phyloP scores from a whole-genome alignment of 1,139 yeast genomes.

The Candida pseudoviswanathii region DNA sequence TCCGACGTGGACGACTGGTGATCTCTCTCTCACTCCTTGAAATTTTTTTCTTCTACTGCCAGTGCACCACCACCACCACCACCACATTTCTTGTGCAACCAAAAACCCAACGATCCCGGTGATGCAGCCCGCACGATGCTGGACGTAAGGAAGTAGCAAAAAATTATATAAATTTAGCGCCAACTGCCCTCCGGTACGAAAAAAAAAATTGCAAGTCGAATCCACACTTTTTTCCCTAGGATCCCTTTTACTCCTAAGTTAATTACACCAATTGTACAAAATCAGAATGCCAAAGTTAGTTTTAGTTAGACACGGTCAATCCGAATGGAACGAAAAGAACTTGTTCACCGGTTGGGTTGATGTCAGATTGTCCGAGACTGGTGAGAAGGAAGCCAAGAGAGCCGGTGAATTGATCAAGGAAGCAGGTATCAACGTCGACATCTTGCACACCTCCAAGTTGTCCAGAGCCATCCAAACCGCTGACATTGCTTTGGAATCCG shows the following conservation, averaged over 20 bases:
- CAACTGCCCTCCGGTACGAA: slow-evolving; percentile 1
- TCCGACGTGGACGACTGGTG: slow-evolving; percentile 8
- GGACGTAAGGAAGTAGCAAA: neutral
- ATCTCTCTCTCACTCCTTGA: neutral
- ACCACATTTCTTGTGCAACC: no score
- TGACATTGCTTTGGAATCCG: slow-evolving; percentile 85
- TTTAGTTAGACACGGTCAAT: slow-evolving; percentile 96
- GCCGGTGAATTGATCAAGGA: slow-evolving; percentile 94
- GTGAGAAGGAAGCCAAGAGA: slow-evolving; percentile 86
- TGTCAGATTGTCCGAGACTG: slow-evolving; percentile 80
- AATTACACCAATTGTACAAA: neutral
- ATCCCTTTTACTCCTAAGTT: neutral
- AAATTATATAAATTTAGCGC: neutral
- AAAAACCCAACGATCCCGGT: neutral
- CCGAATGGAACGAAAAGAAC: slow-evolving; percentile 98
- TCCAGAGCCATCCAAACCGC: slow-evolving; percentile 98
- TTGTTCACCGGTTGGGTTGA: slow-evolving; percentile 99
- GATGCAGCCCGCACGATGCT: neutral
- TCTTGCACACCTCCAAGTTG: slow-evolving; percentile 88
- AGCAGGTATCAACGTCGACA: slow-evolving; percentile 81
- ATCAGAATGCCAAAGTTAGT: slow-evolving; percentile 62
- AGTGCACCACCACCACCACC: neutral
- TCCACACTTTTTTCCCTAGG: neutral
- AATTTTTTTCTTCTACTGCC: neutral
- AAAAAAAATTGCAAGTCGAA: neutral